These are phyloP conservation scores for Emmonsiellopsis sp. DNA, from an alignment of 2,329 filamentous ascomycete species.

Conservation along the genomic window DNA sequence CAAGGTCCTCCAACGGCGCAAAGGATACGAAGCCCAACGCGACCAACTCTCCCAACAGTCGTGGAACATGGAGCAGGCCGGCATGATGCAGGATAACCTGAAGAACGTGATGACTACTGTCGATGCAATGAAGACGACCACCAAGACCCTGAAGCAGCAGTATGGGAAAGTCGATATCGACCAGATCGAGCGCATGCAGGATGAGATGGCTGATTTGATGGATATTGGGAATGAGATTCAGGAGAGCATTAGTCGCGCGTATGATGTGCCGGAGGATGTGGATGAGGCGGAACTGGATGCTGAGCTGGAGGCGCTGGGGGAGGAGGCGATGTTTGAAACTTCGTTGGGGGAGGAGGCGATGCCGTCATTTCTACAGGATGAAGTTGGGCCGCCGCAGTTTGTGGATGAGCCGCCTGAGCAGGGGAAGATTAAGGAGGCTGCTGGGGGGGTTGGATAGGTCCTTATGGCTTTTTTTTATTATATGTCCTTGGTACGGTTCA, in stretches of 20 bases:
- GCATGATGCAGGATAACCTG: slow-evolving; percentile 97
- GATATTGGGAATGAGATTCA: slow-evolving; percentile 98
- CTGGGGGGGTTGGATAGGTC: slow-evolving; percentile 30
- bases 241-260: slow-evolving; percentile 81
- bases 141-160: slow-evolving; percentile 83
- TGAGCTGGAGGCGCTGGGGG: slow-evolving; percentile 85
- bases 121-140: slow-evolving; percentile 94
- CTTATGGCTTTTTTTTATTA: background rate
- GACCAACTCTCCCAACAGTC: slow-evolving; percentile 90
- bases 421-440: slow-evolving; percentile 74
- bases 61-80: slow-evolving; percentile 98
- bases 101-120: slow-evolving; percentile 98
- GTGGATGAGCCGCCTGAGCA: slow-evolving; percentile 80
- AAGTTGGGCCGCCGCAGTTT: slow-evolving; percentile 72
- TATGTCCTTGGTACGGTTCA: background rate
- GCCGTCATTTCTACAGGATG: slow-evolving; percentile 83
- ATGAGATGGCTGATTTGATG: slow-evolving; percentile 97
- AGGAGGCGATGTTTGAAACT: slow-evolving; percentile 84
- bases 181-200: slow-evolving; percentile 94
- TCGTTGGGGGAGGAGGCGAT: slow-evolving; percentile 53
- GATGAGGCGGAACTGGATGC: slow-evolving; percentile 95
- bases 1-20: slow-evolving; percentile 85
- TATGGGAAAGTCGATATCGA: slow-evolving; percentile 97
- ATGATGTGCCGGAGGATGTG: slow-evolving; percentile 93
- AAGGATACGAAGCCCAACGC: slow-evolving; percentile 87